Base-by-base conservation (phyloP, 352 stramenopile genomes). In the Pythium rishiriense region DNA sequence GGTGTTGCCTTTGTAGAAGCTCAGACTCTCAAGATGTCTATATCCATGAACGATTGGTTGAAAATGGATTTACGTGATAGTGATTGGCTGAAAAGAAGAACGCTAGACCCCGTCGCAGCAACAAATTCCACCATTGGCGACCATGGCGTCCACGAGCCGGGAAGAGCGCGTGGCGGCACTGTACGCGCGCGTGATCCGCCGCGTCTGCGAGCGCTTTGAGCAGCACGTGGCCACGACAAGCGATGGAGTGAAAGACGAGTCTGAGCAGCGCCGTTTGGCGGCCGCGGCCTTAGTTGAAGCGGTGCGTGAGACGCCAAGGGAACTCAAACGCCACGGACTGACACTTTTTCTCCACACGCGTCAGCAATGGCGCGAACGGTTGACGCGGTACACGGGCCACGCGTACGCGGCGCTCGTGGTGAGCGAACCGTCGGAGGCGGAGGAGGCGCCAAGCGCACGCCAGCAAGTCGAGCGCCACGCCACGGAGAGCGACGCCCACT, bases 151-250 rank as follows among this genome's bases (percentile, higher is more conserved):
- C 25, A 26, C 22, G 33, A 58, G 45, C 9, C 62, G 35, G 9
- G 55, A 72, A 19, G 72, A 70, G 50, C 67, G 49, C 17, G 31
- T 88, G 9, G 69, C 74, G 31, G 77, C 69, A 25, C 84, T 90
- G 56, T 90, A 90, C 58, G 53, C 72, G 54, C 79, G 79, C 41
- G 74, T 88, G 17, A 83, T 90, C 45, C 61, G 64, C n/a, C 79
- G 81, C 45, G 79, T 88, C 45, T 88, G 79, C 50, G 54, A 60
- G 45, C 65, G 66, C 9, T 86, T 86, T 43, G 58, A 81, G 54
- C 24, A 73, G 25, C 69, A 64, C n/a, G 58, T 74, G 42, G 31
- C 39, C 0, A 60, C 70, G 9, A 49, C 59, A 12, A 60, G 53
- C 24, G 45, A 64, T 12, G 55, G 83, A 33, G 68, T 73, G 37